Conservation (phyloP, 2,329 filamentous ascomycete species). For the Ceratocystis lukuohia region DNA sequence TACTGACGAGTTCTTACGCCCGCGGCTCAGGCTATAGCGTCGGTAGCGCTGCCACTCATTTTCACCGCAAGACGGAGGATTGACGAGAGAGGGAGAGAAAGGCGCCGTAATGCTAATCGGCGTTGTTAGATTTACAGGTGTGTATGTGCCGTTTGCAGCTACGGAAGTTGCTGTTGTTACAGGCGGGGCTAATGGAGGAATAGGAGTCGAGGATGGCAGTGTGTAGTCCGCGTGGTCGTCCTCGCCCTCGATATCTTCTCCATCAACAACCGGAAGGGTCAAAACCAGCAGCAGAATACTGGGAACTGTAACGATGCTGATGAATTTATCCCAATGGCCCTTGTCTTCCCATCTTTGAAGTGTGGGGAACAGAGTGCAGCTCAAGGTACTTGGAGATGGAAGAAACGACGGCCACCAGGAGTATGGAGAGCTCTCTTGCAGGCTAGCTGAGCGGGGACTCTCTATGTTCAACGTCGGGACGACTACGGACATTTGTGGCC, state of each 20-base stretch:
- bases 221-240: constrained; percentile 8
- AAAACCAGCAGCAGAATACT: constrained; percentile 82
- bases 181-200: neutral
- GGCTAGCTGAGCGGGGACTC: neutral
- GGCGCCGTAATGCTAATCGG: constrained; percentile 26
- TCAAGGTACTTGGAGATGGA: constrained; percentile 59
- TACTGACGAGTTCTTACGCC: constrained; percentile 21
- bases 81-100: constrained; percentile 22
- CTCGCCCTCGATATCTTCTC: constrained; percentile 38
- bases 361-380: constrained; percentile 70
- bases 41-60: constrained; percentile 47
- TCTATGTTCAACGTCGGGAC: constrained; percentile 13
- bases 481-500: neutral
- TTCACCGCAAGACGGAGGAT: neutral
- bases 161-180: neutral
- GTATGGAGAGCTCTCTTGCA: neutral
- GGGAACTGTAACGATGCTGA: constrained; percentile 73
- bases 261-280: constrained; percentile 82
- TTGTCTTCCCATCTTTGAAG: constrained; percentile 71
- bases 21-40: constrained; percentile 31
- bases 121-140: neutral
- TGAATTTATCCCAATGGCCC: constrained; percentile 65
- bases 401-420: constrained; percentile 71
- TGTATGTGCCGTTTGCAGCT: neutral
- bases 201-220: constrained; percentile 5